Percentiles rank a stretch among this genome's conserved stretches.
phyloP scores from a whole-genome alignment of 768 basidiomycete species.

The Serendipita sp. region DNA sequence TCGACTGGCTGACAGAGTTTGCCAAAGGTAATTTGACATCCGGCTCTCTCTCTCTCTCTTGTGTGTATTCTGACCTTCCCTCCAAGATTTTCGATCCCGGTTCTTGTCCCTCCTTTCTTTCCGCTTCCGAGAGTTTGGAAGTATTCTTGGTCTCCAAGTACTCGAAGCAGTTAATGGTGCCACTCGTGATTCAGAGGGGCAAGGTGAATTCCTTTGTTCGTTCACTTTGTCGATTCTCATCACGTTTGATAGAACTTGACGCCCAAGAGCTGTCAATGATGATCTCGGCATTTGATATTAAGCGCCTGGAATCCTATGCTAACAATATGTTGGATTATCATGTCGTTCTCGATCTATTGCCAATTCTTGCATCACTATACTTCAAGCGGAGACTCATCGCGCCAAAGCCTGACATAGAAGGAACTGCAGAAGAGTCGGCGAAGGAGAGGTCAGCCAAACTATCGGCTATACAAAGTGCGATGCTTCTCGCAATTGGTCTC shows the following conservation, averaged over 20 bases:
- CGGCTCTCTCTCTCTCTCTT: neutral
- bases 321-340: conserved; percentile 96
- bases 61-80: neutral
- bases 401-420: conserved; percentile 19
- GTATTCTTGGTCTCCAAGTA: conserved; percentile 71
- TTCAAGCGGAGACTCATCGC: conserved; percentile 45
- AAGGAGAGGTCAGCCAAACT: conserved; percentile 30
- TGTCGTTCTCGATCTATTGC: conserved; percentile 83
- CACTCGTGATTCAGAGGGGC: conserved; percentile 21
- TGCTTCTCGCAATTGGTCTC: conserved; percentile 74
- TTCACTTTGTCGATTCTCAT: conserved; percentile 17
- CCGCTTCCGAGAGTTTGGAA: conserved; percentile 88
- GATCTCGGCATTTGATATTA: conserved; percentile 84
- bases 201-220: neutral
- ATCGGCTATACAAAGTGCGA: conserved; percentile 81
- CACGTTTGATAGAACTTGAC: conserved; percentile 25
- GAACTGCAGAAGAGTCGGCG: conserved; percentile 28
- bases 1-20: conserved; percentile 82
- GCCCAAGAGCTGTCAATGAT: conserved; percentile 41
- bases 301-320: conserved; percentile 87
- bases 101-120: conserved; percentile 83
- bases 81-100: conserved; percentile 73
- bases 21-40: conserved; percentile 42
- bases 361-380: conserved; percentile 62
- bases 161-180: conserved; percentile 61